These are phyloP conservation scores for Penicillium sp. DNA, from an alignment of 2,329 filamentous ascomycete genomes.

Conservation along the genomic window DNA sequence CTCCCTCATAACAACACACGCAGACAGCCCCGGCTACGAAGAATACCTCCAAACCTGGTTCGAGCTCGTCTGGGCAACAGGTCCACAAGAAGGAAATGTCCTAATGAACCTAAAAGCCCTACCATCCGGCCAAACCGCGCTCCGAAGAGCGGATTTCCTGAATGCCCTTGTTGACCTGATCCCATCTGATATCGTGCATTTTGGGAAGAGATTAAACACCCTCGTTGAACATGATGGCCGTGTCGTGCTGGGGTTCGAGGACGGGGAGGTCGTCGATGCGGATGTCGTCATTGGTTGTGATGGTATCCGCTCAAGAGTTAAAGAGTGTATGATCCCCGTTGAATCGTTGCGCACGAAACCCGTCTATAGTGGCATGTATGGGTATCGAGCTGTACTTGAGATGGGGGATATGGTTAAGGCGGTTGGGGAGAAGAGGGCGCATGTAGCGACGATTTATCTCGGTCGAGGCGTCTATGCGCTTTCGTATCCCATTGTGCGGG, in stretches of 20 bases:
- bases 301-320: slow-evolving; percentile 34
- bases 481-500: slow-evolving; percentile 35
- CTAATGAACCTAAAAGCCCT: slow-evolving; percentile 32
- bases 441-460: slow-evolving; percentile 32
- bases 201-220: slow-evolving; percentile 28
- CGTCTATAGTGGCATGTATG: slow-evolving; percentile 35
- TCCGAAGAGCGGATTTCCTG: slow-evolving; percentile 35
- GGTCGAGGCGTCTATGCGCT: slow-evolving; percentile 32
- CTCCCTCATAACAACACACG: slow-evolving; percentile 32
- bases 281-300: slow-evolving; percentile 39
- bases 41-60: slow-evolving; percentile 32
- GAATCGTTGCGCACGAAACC: slow-evolving; percentile 13
- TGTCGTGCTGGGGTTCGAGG: slow-evolving; percentile 26
- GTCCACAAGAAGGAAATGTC: slow-evolving; percentile 20
- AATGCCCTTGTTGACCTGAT: slow-evolving; percentile 32
- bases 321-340: slow-evolving; percentile 26
- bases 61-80: slow-evolving; percentile 30
- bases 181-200: slow-evolving; percentile 29
- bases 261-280: slow-evolving; percentile 28
- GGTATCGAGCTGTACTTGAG: slow-evolving; percentile 34
- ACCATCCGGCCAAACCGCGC: slow-evolving; percentile 32
- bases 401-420: slow-evolving; percentile 34
- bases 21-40: slow-evolving; percentile 33
- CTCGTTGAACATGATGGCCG: slow-evolving; percentile 5
- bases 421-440: slow-evolving; percentile 32